phyloP scores from a whole-genome alignment of 495 filamentous ascomycete genomes.

The Amphirosellinia nigrospora region DNA sequence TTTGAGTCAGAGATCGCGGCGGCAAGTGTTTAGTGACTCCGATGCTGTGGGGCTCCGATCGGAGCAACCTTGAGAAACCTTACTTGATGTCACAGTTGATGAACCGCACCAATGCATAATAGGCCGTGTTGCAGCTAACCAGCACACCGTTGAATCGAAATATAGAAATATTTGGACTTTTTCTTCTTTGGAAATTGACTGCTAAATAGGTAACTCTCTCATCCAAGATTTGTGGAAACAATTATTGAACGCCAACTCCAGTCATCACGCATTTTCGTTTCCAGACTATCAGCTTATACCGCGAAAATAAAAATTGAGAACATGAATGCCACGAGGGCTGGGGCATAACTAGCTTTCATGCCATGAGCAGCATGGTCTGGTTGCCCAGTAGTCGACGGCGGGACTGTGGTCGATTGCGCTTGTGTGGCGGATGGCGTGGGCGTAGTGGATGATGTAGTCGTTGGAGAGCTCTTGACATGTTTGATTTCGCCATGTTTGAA shows the following conservation, averaged over 20 bases:
- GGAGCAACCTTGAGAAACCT: slow-evolving; percentile 33
- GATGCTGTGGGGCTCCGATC: slow-evolving; percentile 35
- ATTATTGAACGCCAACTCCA: too few species aligned
- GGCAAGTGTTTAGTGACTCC: neutral
- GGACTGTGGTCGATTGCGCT: neutral
- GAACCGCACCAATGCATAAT: neutral
- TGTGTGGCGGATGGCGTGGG: neutral
- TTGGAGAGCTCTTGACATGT: slow-evolving; percentile 33
- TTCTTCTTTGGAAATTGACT: too few species aligned
- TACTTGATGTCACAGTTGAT: too few species aligned
- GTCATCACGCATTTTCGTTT: too few species aligned
- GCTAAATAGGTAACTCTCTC: too few species aligned
- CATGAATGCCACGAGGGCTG: neutral
- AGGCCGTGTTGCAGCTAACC: neutral
- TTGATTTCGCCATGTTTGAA: slow-evolving; percentile 52
- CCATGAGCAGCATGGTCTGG: neutral
- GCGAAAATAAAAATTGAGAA: neutral
- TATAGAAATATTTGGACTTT: too few species aligned
- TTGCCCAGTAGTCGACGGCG: neutral
- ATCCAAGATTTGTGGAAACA: too few species aligned
- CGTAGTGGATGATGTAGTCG: neutral
- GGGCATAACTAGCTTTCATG: neutral
- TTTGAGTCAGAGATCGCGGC: slow-evolving; percentile 17
- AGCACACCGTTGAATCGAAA: neutral
- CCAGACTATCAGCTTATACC: neutral